Percentiles rank a stretch among this genome's conserved stretches.
These are phyloP conservation scores for Aspergillus pseudonomiae DNA, from an alignment of 2,329 filamentous ascomycete genomes.

Conservation along the genomic window DNA sequence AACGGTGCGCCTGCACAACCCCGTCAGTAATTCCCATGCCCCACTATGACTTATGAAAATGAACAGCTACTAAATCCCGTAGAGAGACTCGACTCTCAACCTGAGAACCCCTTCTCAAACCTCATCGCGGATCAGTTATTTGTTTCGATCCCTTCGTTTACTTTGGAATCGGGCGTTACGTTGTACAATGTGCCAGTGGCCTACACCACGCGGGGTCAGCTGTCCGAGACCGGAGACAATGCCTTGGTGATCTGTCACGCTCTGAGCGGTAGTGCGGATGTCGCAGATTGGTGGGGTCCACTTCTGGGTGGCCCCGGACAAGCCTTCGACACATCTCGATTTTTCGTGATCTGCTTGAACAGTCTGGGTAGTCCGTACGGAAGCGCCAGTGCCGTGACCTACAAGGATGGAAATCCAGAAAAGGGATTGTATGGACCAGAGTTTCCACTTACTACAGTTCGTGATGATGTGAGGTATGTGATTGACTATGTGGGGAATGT, in stretches of 20 bases:
- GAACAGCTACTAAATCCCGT: slow-evolving; percentile 57
- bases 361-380: slow-evolving; percentile 60
- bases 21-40: slow-evolving; percentile 40
- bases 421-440: slow-evolving; percentile 88
- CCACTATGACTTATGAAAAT: slow-evolving; percentile 10
- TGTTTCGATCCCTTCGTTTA: slow-evolving; percentile 84
- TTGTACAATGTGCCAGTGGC: slow-evolving; percentile 73
- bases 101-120: slow-evolving; percentile 86
- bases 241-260: slow-evolving; percentile 64
- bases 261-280: slow-evolving; percentile 58
- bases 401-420: slow-evolving; percentile 75
- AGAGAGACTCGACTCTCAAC: slow-evolving; percentile 64
- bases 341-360: slow-evolving; percentile 59
- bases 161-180: slow-evolving; percentile 86
- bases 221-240: slow-evolving; percentile 62
- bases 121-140: slow-evolving; percentile 89
- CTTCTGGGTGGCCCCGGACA: slow-evolving; percentile 56
- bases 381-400: slow-evolving; percentile 65
- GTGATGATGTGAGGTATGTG: slow-evolving; percentile 88
- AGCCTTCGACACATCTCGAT: slow-evolving; percentile 56
- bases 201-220: slow-evolving; percentile 64
- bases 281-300: slow-evolving; percentile 60
- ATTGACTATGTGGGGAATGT: slow-evolving; percentile 4
- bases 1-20: slow-evolving; percentile 27
- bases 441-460: slow-evolving; percentile 91